Evolutionary conservation across 2,329 filamentous ascomycete genomes (phyloP), one percentile per base, ranked within the genome.

Genomic region (Diplocarpon rosae): DNA sequence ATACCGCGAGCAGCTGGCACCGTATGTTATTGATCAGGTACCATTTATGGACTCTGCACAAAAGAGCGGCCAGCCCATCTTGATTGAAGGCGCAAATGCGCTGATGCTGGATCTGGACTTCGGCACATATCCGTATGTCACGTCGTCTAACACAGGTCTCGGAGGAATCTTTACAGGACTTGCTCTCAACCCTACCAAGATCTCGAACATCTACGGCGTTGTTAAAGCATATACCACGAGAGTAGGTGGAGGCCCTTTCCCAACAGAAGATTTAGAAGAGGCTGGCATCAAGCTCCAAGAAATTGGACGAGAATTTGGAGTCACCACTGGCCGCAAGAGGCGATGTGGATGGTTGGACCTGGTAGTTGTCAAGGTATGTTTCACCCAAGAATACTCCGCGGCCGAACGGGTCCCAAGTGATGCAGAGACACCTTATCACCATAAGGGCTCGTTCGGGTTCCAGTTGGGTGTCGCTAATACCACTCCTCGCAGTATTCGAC

Each of bases 51-150:
- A 70, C 46, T 67, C 68, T 7, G 79, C 77, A 1, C 78, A 85
- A 59, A 64, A 73, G 45, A 66, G 66, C 46, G 71, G 76, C 33
- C 68, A 66, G 33, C 72, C 73, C 44, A 78, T 85, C 51, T 68
- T 85, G 3, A 70, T 85, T 10, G 82, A 86, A 64, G 82, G 80
- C 42, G 78, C 78, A 31, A 76, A 82, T 55, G 74, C 73, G 3
- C 66, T 83, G 41, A 80, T 85, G 77, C 66, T 84, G 44, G 80
- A 84, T 57, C 68, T 83, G 39, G 74, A 75, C 54, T 72, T 70
- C 51, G 54, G 53, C 12, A 56, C 51, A 31, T 81, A 80, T 54
- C 77, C 77, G 29, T 67, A 63, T 42, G 60, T 61, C 2, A 43
- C 41, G 36, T 43, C 41, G 16, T 55, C 74, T 46, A 79, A 69